phyloP scores from a whole-genome alignment of 2,329 filamentous ascomycete genomes.

The Ceratocystis colombiana region DNA sequence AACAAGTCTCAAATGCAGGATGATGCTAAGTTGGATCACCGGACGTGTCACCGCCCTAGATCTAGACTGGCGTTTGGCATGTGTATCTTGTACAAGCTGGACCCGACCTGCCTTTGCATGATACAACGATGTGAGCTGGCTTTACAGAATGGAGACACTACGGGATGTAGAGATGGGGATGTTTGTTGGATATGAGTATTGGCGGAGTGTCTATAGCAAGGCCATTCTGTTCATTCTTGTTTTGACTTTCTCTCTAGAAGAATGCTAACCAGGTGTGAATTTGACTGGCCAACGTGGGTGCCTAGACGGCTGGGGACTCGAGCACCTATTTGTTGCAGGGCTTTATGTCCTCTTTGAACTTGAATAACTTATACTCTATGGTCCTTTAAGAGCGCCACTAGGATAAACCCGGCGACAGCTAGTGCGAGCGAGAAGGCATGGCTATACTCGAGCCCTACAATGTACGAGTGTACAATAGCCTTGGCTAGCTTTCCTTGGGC shows the following conservation, averaged over 20 bases:
- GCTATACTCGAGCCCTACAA: conserved; percentile 33
- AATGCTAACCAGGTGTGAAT: neutral
- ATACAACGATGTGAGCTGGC: neutral
- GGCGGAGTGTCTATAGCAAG: neutral
- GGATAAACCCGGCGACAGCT: conserved; percentile 29
- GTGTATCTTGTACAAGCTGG: neutral
- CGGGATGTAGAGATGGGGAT: neutral
- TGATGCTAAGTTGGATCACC: neutral
- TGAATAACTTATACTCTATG: conserved; percentile 26
- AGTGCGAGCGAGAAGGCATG: conserved; percentile 32
- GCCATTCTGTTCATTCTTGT: neutral
- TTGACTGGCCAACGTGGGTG: neutral
- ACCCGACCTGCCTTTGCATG: neutral
- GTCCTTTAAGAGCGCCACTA: conserved; percentile 30
- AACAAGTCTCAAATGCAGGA: conserved; percentile 1
- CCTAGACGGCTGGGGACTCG: no score
- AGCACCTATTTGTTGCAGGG: neutral
- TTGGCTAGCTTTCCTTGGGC: conserved; percentile 28
- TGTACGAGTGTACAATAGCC: conserved; percentile 32
- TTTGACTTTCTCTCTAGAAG: neutral
- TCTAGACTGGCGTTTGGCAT: neutral
- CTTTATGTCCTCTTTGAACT: neutral
- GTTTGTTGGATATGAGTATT: no score
- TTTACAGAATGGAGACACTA: neutral
- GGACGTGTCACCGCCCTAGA: neutral